Conservation (phyloP, 345 rosid genomes). For the Clausena lansium region DNA sequence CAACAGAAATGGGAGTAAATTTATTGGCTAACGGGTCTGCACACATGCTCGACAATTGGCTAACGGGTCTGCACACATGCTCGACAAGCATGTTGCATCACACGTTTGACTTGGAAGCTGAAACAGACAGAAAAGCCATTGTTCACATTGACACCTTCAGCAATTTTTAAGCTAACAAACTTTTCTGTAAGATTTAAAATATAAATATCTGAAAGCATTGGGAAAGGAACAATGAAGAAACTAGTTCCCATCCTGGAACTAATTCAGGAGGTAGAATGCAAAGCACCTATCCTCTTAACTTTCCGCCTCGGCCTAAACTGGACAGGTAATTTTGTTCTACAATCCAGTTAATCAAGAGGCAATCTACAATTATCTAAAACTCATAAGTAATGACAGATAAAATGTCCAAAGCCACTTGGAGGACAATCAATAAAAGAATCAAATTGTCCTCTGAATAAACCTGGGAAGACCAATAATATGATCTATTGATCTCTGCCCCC, state of each 20-base stretch:
- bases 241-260: not conserved
- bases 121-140: not conserved
- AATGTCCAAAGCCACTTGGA: not conserved
- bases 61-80: not conserved
- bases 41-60: not conserved
- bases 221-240: not conserved
- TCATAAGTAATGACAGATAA: not conserved
- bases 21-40: not conserved
- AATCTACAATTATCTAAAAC: not conserved
- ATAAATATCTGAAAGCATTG: not conserved
- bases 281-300: not conserved
- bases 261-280: not conserved
- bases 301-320: not conserved
- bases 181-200: not conserved
- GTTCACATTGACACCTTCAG: not conserved
- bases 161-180: not conserved
- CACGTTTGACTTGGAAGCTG: not conserved
- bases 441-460: not conserved
- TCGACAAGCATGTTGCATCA: not conserved
- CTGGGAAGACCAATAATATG: not conserved
- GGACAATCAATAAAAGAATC: not conserved
- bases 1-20: not conserved
- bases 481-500: not conserved
- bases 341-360: conserved; percentile 3
- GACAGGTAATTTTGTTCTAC: not conserved